phyloP scores from a whole-genome alignment of 148 eudicot species.

The Silene conica region DNA sequence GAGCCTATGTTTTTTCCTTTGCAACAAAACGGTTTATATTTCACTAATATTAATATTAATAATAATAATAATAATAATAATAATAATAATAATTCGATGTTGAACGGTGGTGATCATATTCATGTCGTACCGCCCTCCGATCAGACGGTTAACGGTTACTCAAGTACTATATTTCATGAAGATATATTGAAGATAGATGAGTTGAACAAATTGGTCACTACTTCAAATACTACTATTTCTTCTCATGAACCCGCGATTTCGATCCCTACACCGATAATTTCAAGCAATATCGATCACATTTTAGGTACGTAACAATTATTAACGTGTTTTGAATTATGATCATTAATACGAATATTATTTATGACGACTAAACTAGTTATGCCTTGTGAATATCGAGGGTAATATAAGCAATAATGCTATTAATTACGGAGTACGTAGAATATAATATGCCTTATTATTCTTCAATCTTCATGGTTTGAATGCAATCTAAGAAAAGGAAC shows the following conservation, averaged over 20 bases:
- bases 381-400: no score
- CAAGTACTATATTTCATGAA: slow-evolving; percentile 37
- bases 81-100: not conserved
- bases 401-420: no score
- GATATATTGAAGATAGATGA: slow-evolving; percentile 44
- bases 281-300: slow-evolving; percentile 30
- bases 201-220: slow-evolving; percentile 28
- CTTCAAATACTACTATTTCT: slow-evolving; percentile 15
- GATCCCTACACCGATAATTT: slow-evolving; percentile 27
- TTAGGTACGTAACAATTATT: slow-evolving; percentile 36
- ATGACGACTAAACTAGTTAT: not conserved
- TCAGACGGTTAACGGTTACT: slow-evolving; percentile 35
- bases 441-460: no score
- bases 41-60: slow-evolving; percentile 15
- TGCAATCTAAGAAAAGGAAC: not conserved
- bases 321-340: not conserved
- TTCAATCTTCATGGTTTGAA: not conserved
- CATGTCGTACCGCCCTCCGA: slow-evolving; percentile 1
- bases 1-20: slow-evolving; percentile 42
- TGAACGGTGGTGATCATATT: slow-evolving; percentile 8
- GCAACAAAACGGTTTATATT: slow-evolving; percentile 23
- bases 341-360: not conserved
- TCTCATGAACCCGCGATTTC: slow-evolving; percentile 22
- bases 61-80: not conserved
- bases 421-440: no score